A percentile compares a stretch with the other conserved stretches of the same genome.
phyloP scores from a whole-genome alignment of 305 asterid species.

The Galium porrigens region DNA sequence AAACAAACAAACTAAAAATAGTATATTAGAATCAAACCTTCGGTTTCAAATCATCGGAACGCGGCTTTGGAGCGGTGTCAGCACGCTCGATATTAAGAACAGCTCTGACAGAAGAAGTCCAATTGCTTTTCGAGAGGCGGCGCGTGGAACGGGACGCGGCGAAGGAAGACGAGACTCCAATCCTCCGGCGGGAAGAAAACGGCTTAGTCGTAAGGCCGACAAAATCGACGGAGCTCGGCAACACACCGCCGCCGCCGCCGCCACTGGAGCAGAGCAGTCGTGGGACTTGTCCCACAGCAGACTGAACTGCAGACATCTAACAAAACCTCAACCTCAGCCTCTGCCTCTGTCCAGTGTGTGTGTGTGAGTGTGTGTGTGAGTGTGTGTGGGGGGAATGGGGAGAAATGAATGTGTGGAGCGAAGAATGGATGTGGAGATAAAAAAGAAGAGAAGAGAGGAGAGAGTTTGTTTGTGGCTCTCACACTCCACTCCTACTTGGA shows the following conservation, averaged over 20 bases:
- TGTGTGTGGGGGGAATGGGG: neutral
- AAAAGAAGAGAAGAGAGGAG: conserved; percentile 12
- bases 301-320: conserved; percentile 23
- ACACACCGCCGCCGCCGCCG: conserved; percentile 19
- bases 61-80: conserved; percentile 1
- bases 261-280: conserved; percentile 24
- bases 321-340: neutral
- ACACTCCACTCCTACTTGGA: conserved; percentile 4
- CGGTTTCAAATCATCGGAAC: conserved; percentile 13
- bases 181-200: conserved; percentile 22
- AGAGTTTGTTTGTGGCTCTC: neutral
- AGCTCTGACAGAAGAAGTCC: conserved; percentile 20
- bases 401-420: conserved; percentile 20
- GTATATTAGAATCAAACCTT: conserved; percentile 14
- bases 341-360: neutral
- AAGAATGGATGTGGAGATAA: conserved; percentile 25
- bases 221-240: conserved; percentile 23
- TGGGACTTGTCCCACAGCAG: conserved; percentile 25
- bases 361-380: neutral
- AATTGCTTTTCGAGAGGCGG: conserved; percentile 16
- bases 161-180: conserved; percentile 17
- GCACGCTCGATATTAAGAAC: conserved; percentile 26
- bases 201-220: conserved; percentile 23
- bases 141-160: conserved; percentile 13
- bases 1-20: neutral